These are phyloP conservation scores for Clarireedia monteithiana DNA, from an alignment of 2,329 filamentous ascomycete species.

Conservation along the genomic window DNA sequence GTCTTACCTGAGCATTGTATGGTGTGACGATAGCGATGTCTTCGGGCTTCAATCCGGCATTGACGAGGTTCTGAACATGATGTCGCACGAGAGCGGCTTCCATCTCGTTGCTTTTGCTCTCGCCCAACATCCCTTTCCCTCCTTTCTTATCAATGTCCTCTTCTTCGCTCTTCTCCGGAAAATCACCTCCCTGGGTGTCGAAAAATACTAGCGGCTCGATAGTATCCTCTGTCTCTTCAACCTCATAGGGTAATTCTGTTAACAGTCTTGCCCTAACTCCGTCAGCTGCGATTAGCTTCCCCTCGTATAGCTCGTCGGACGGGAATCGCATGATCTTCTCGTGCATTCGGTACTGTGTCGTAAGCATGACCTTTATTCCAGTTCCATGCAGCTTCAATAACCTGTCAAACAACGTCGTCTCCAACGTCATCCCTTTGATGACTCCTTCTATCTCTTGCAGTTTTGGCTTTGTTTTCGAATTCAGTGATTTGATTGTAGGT, in stretches of 20 bases:
- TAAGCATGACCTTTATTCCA: conserved; percentile 87
- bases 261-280: conserved; percentile 68
- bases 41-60: conserved; percentile 68
- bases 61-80: conserved; percentile 71
- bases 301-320: conserved; percentile 79
- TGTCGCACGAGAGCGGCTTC: conserved; percentile 74
- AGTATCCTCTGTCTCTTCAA: conserved; percentile 78
- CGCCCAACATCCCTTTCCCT: conserved; percentile 45
- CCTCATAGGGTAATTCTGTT: conserved; percentile 67
- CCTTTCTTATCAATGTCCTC: conserved; percentile 46
- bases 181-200: conserved; percentile 93
- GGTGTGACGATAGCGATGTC: conserved; percentile 93
- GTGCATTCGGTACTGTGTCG: conserved; percentile 97
- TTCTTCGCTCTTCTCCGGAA: conserved; percentile 74
- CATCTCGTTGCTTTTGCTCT: conserved; percentile 88
- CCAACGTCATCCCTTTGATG: conserved; percentile 56
- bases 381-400: conserved; percentile 74
- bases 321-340: conserved; percentile 93
- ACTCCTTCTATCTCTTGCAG: conserved; percentile 31
- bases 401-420: conserved; percentile 89
- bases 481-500: conserved; percentile 83
- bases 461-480: conserved; percentile 36
- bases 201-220: conserved; percentile 83
- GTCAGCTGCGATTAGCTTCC: conserved; percentile 72
- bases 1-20: conserved; percentile 79